These are phyloP conservation scores for Henckelia pumila DNA, from an alignment of 257 asterid genomes.

Conservation along the genomic window DNA sequence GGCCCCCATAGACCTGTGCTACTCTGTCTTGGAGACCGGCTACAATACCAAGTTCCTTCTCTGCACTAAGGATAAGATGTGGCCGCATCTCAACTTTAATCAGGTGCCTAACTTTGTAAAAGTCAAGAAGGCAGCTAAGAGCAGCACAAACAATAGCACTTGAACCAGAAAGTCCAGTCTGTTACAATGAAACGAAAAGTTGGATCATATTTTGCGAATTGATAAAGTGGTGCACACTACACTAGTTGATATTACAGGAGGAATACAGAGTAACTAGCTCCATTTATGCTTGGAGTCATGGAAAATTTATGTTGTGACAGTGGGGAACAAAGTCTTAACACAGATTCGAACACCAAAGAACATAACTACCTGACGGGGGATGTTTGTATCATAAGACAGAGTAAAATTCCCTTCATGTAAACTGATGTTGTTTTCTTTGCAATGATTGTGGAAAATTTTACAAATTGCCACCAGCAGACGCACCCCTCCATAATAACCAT, in stretches of 20 bases:
- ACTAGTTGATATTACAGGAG: neutral
- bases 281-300: constrained; percentile 5
- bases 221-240: neutral
- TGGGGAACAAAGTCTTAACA: neutral
- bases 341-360: neutral
- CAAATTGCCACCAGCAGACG: constrained; percentile 85
- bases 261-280: neutral
- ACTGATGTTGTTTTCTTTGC: constrained; percentile 55
- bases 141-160: constrained; percentile 98
- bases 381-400: constrained; percentile 79
- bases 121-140: constrained; percentile 90
- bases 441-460: constrained; percentile 56
- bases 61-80: constrained; percentile 81
- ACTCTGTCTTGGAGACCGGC: constrained; percentile 99
- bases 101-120: constrained; percentile 75
- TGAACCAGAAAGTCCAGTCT: constrained; percentile 99
- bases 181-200: constrained; percentile 27
- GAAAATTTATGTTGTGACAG: neutral
- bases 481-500: constrained; percentile 95
- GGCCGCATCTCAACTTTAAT: constrained; percentile 86
- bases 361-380: constrained; percentile 79
- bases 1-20: constrained; percentile 97
- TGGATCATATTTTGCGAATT: neutral
- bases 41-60: constrained; percentile 92
- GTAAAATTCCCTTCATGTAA: constrained; percentile 58